These are phyloP conservation scores for Hypholoma sublateritium DNA, from an alignment of 768 basidiomycete genomes.

Conservation along the genomic window DNA sequence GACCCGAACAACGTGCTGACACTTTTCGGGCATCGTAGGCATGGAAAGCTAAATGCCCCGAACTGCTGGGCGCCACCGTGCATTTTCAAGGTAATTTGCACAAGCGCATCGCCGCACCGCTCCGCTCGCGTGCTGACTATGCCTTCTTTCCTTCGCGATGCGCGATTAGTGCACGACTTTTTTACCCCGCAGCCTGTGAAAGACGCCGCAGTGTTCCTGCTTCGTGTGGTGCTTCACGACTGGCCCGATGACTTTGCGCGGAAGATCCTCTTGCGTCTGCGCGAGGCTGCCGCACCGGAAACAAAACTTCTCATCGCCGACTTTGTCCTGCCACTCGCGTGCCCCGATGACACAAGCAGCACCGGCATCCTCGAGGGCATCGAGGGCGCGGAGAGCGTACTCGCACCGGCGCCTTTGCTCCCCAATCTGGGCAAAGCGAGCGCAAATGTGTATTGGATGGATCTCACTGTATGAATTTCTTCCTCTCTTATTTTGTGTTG, in stretches of 20 bases:
- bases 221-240: constrained; percentile 75
- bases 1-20: background rate
- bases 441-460: constrained; percentile 70
- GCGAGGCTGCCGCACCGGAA: constrained; percentile 45
- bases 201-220: constrained; percentile 62
- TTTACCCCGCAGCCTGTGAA: constrained; percentile 61
- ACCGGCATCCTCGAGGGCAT: constrained; percentile 34
- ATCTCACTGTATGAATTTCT: constrained; percentile 50
- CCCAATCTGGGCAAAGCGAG: constrained; percentile 75
- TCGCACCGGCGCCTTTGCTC: constrained; percentile 63
- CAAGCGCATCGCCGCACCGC: background rate
- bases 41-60: constrained; percentile 59
- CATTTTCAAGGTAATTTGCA: constrained; percentile 47
- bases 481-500: background rate
- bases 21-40: constrained; percentile 29
- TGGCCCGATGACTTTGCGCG: constrained; percentile 67
- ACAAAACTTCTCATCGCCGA: constrained; percentile 73
- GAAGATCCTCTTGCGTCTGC: constrained; percentile 41
- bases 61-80: constrained; percentile 53
- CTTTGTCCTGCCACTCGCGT: constrained; percentile 68
- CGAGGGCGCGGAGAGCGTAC: constrained; percentile 50
- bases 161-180: constrained; percentile 64
- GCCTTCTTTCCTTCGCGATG: background rate
- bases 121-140: background rate
- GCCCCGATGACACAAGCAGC: constrained; percentile 45